These are phyloP conservation scores for Wickerhamomyces queroliae DNA, from an alignment of 805 yeast species.

Conservation along the genomic window DNA sequence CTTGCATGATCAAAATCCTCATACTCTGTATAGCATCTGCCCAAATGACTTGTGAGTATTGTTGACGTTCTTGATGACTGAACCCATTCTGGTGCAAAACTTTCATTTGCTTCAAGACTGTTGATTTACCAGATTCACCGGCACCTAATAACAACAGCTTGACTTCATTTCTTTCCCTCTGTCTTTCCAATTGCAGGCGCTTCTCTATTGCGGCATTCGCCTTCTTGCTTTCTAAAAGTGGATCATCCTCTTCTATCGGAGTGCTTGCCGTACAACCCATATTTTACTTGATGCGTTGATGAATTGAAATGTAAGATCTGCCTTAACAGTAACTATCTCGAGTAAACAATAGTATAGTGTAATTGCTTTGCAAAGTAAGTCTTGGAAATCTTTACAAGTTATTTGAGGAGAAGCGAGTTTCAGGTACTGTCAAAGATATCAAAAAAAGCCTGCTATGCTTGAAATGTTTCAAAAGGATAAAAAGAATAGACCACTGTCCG, in stretches of 20 bases:
- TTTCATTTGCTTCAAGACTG: slow-evolving; percentile 85
- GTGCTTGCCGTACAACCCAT: slow-evolving; percentile 75
- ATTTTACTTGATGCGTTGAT: too few relatives aligned
- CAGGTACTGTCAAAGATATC: too few relatives aligned
- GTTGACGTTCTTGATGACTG: slow-evolving; percentile 67
- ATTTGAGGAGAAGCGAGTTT: too few relatives aligned
- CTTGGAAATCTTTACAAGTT: too few relatives aligned
- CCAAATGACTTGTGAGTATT: slow-evolving; percentile 88
- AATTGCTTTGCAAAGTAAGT: too few relatives aligned
- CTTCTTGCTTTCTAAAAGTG: slow-evolving; percentile 45
- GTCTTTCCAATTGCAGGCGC: slow-evolving; percentile 45
- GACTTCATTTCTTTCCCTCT: slow-evolving; percentile 50
- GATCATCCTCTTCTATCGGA: slow-evolving; percentile 40
- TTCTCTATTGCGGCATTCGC: slow-evolving; percentile 64
- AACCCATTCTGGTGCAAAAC: slow-evolving; percentile 84
- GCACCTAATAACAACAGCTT: slow-evolving; percentile 83
- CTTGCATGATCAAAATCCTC: slow-evolving; percentile 73
- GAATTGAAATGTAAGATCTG: too few relatives aligned
- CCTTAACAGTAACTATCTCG: too few relatives aligned
- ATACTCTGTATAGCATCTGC: slow-evolving; percentile 83
- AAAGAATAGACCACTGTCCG: too few relatives aligned
- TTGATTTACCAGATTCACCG: slow-evolving; percentile 93
- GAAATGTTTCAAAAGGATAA: too few relatives aligned
- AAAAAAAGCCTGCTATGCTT: too few relatives aligned
- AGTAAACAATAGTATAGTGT: too few relatives aligned